phyloP scores from a whole-genome alignment of 2,329 filamentous ascomycete species.

The Alternaria novae-zelandiae region DNA sequence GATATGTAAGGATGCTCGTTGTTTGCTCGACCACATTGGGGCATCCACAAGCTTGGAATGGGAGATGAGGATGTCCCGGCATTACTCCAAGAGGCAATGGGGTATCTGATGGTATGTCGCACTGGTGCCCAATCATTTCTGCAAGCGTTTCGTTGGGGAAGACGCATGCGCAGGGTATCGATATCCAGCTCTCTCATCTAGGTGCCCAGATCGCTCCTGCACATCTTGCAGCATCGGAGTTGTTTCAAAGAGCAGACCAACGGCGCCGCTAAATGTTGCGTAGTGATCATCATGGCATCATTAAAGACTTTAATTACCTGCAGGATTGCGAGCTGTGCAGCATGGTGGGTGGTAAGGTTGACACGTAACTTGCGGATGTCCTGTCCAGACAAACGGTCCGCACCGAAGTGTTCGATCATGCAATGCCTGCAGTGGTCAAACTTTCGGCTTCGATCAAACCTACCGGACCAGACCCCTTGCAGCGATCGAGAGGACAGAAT shows the following conservation, averaged over 20 bases:
- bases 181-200: not conserved
- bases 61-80: not conserved
- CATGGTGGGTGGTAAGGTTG: not conserved
- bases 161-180: not conserved
- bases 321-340: not conserved
- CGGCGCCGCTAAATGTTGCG: not conserved
- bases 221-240: not conserved
- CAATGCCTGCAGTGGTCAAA: not conserved
- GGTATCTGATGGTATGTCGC: not conserved
- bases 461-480: not conserved
- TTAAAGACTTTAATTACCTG: not conserved
- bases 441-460: not conserved
- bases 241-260: not conserved
- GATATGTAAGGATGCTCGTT: not conserved
- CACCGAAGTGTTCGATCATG: not conserved
- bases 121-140: not conserved
- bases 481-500: not conserved
- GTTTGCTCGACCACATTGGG: not conserved
- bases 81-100: not conserved
- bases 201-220: not conserved
- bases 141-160: not conserved
- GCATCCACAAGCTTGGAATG: not conserved
- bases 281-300: slow-evolving; percentile 1
- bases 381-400: not conserved
- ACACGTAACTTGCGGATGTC: not conserved